Evolutionary conservation across 2,329 filamentous ascomycete species (phyloP), one percentile per base, ranked within the genome.

Genomic region (Colletotrichum acutatum): DNA sequence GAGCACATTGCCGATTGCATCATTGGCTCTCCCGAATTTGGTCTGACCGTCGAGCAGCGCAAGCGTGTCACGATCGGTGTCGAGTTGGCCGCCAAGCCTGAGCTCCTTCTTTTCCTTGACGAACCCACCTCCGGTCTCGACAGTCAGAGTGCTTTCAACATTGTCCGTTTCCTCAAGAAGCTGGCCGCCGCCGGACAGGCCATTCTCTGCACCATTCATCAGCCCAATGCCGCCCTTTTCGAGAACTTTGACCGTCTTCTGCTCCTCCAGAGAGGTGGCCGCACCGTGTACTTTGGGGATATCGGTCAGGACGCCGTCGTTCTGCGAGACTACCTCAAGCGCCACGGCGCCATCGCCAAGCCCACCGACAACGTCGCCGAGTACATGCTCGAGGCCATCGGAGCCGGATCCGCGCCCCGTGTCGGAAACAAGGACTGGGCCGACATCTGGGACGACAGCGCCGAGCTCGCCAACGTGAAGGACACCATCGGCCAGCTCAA

Each of bases 21-120:
- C 37, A 90, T 91, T 62, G 89, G 89, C 34, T 84, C 82, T 3
- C 85, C 88, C 4, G 89, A 95, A 78, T 92, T 93, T 78, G 95
- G 93, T 74, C 85, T 93, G 28, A 93, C 91, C 4, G 89, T 90
- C 14, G 90, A 91, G 78, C 88, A 91, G 81, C 86, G 89, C 62
- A 91, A 91, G 83, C 93, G 94, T 77, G 90, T 97, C n/a, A 98
- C 95, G 0, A 97, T 98, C 72, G 95, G 94, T 77, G 94, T 98
- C 11, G 95, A 98, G 79, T 87, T 98, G 8, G 94, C 94, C 9
- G 95, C 95, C 19, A 97, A 94, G 82, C 93, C 93, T 1, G 89
- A 94, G 76, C 85, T 95, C 6, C 87, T 95, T 1, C 87, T 95
- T 26, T 95, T 95, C 86, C 84, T 95, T 49, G 93, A 95, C 75